Base-by-base conservation (phyloP, 139 green algal genomes). In the Mesotaenium endlicherianum region DNA sequence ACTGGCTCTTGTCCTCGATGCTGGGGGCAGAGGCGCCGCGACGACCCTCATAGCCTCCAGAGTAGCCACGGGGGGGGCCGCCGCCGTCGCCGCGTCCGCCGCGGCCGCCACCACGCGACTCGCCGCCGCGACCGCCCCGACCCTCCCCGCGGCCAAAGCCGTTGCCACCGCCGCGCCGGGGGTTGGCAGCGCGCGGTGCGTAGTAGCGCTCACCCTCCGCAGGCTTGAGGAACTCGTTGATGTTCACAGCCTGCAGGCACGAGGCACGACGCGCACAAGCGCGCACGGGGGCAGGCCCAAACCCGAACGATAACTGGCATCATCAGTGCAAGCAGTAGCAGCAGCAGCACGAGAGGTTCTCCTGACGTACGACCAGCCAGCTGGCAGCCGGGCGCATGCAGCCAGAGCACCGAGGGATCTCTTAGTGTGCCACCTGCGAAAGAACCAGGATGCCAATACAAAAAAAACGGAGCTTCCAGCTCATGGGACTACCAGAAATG, bases 211-310 rank as follows among this genome's bases (percentile, higher is more conserved):
- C 57, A 45, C 75, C 75, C 20, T 82, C 75, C 0, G 75, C 57
- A 17, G 75, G 75, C 75, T 75, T 82, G 20, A 82, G 75, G 42
- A 82, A 82, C 26, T 82, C 75, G 26, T 82, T 82, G 20, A 82
- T 82, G 53, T 76, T 82, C 14, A 82, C 75, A 82, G 75, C 57
- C 75, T 82, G 75, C 30, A 6, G 1, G 41, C 30, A 38, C 3
- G 2, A 74, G 8, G 2, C 1, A 30, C 30, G 36, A 2, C 14
- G 60, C 26, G 36, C 26, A 41, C 2, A 74, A 36, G 60, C 2
- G 2, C 1, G 4, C 2, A 74, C 14, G 2, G 4, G 53, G 53
- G 53, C 2, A 3, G 53, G 53, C n/a, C n/a, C n/a, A n/a, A n/a
- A n/a, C n/a, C n/a, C n/a, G n/a, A n/a, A n/a, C n/a, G n/a, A n/a